Conservation (phyloP, 176 grass and related monocot genomes). For the Zoysia japonica region DNA sequence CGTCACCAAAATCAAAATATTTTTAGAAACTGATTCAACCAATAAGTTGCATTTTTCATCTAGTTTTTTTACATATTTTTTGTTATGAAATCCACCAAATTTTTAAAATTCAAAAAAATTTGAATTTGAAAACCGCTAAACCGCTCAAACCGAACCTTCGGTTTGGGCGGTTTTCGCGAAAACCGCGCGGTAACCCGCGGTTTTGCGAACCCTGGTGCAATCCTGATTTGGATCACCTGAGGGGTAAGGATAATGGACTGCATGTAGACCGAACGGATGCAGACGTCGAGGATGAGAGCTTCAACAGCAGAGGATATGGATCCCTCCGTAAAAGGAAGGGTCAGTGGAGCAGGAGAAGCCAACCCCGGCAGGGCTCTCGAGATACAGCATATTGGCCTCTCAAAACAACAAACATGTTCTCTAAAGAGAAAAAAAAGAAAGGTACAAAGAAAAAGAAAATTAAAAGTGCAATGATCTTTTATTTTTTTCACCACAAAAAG, state of each 20-base stretch:
- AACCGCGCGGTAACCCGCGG: too few relatives aligned
- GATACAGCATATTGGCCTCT: slow-evolving; percentile 90
- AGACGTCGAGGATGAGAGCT: slow-evolving; percentile 90
- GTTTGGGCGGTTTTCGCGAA: too few relatives aligned
- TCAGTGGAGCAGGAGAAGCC: slow-evolving; percentile 82
- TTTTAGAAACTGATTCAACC: too few relatives aligned
- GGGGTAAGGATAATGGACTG: slow-evolving; percentile 70
- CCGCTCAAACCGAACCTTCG: too few relatives aligned
- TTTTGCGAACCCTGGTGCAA: too few relatives aligned
- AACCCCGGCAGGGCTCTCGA: slow-evolving; percentile 88
- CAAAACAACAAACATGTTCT: slow-evolving; percentile 36
- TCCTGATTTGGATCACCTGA: slow-evolving; percentile 30
- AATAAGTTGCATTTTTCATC: too few relatives aligned
- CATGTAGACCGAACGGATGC: slow-evolving; percentile 68
- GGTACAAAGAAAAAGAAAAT: slow-evolving; percentile 11
- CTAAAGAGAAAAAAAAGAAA: not conserved
- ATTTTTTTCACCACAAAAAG: slow-evolving; percentile 29
- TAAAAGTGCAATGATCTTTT: not conserved
- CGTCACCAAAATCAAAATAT: too few relatives aligned
- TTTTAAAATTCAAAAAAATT: too few relatives aligned
- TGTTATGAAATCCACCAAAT: too few relatives aligned
- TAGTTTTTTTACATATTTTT: too few relatives aligned
- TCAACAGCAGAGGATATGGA: too few relatives aligned
- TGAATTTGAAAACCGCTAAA: too few relatives aligned
- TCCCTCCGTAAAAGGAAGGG: slow-evolving; percentile 55